Conservation (phyloP, 805 yeast species). For the Schwanniomyces vanrijiae region DNA sequence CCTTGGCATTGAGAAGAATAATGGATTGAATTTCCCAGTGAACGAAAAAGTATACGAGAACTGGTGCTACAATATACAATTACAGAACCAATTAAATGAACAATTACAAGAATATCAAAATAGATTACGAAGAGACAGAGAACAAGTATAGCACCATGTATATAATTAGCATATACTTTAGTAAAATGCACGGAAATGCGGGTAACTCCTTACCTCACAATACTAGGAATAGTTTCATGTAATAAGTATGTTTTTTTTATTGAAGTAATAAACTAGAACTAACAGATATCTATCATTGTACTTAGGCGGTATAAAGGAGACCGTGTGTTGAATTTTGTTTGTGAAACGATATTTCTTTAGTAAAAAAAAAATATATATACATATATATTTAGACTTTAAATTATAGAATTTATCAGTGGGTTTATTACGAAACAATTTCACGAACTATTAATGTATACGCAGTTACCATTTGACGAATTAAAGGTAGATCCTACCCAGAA, state of each 20-base stretch:
- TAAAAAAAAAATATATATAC: neutral
- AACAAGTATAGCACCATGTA: neutral
- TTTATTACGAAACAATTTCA: neutral
- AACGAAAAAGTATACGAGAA: slow-evolving; percentile 43
- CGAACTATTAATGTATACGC: slow-evolving; percentile 30
- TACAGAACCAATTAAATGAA: slow-evolving; percentile 46
- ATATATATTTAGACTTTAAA: neutral
- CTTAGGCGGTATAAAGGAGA: neutral
- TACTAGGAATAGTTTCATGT: neutral
- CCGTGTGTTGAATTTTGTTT: neutral
- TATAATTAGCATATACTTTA: neutral
- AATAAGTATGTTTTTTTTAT: neutral
- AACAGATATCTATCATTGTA: neutral
- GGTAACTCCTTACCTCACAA: neutral
- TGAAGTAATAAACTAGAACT: neutral
- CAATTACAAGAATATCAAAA: slow-evolving; percentile 34
- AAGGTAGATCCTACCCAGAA: slow-evolving; percentile 41
- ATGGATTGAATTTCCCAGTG: slow-evolving; percentile 55
- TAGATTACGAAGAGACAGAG: slow-evolving; percentile 12
- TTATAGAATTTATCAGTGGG: neutral
- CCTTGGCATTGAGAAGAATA: slow-evolving; percentile 18
- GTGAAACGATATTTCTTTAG: neutral
- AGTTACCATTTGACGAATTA: slow-evolving; percentile 46
- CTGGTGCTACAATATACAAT: slow-evolving; percentile 37
- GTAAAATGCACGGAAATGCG: neutral